Evolutionary conservation across 805 yeast genomes (phyloP), one percentile per base, ranked within the genome.

Genomic region (Deakozyma indianensis): DNA sequence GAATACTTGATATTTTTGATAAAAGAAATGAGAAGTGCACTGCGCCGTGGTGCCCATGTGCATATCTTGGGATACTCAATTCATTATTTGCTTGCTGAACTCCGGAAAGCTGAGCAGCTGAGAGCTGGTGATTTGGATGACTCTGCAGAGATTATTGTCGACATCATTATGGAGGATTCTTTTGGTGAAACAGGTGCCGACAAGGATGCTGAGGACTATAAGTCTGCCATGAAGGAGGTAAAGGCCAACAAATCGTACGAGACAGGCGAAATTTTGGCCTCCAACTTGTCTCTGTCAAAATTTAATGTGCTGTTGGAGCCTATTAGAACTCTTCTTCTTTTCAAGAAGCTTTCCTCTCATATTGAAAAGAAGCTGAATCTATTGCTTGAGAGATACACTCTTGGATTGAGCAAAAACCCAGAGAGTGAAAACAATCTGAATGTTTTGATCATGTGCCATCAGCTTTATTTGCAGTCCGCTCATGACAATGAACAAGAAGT

Each of bases 121-220:
- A 48, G 56, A 0, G 82, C 75, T 51, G 94, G 95, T 4, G 94
- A 84, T 48, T 64, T 90, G 40, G 92, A 87, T 59, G 69, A 77
- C 9, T 60, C 68, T 43, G 74, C 80, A 3, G 65, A 65, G 1
- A 53, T 80, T 45, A 64, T 88, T 11, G 78, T 80, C 52, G 78
- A 75, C 21, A 68, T 86, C 15, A 70, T 88, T 21, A 90, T 90
- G 95, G 95, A 87, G 56, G 96, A 90, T 56, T 73, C 78, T 3
- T 88, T 92, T 61, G 98, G 98, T 22, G 74, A 80, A 7, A 83
- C 95, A 2, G 94, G 95, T 28, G 82, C 81, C 57, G 97, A 92
- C 56, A 90, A 92, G 59, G 97, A 92, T 51, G 88, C 92, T 3
- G 96, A 87, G 50, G 95, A 87, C 18, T 90, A 92, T 56, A 75